A percentile compares a stretch with the other conserved stretches of the same genome.
Conservation (phyloP, 441 rosid species). For the Dalechampia spathulata region DNA sequence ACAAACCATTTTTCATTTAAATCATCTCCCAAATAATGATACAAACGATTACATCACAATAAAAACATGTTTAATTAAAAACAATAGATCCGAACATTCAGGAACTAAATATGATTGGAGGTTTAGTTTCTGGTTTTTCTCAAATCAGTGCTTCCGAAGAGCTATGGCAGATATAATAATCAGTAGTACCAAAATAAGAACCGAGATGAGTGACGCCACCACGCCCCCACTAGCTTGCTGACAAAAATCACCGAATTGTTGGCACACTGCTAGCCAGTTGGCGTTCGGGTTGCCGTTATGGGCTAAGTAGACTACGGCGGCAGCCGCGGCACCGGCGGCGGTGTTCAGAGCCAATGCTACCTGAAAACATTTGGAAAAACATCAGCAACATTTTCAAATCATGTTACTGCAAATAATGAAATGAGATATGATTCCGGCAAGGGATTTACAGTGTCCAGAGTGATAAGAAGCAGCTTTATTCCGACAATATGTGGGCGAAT, state of each 20-base stretch:
- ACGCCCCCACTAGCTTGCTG: conserved; percentile 29
- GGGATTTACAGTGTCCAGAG: conserved; percentile 23
- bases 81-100: too few species aligned
- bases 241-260: conserved; percentile 37
- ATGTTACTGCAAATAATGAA: too few species aligned
- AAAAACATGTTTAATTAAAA: too few species aligned
- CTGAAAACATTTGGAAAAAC: conserved; percentile 4
- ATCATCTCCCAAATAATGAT: too few species aligned
- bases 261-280: conserved; percentile 42
- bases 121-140: too few species aligned
- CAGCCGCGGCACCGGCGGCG: conserved; percentile 35
- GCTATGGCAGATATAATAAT: conserved; percentile 25
- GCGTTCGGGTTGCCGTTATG: conserved; percentile 29
- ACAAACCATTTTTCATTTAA: too few species aligned
- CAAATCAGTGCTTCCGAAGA: conserved; percentile 32
- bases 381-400: too few species aligned
- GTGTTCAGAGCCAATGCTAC: conserved; percentile 30
- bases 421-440: too few species aligned
- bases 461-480: conserved; percentile 18
- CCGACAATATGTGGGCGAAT: conserved; percentile 25
- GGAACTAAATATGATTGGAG: too few species aligned
- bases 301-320: conserved; percentile 38
- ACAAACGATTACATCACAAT: too few species aligned
- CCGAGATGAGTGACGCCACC: conserved; percentile 29
- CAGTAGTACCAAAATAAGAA: conserved; percentile 20